phyloP scores from a whole-genome alignment of 1,284 basidiomycete species.

The Coriolopsis trogii region DNA sequence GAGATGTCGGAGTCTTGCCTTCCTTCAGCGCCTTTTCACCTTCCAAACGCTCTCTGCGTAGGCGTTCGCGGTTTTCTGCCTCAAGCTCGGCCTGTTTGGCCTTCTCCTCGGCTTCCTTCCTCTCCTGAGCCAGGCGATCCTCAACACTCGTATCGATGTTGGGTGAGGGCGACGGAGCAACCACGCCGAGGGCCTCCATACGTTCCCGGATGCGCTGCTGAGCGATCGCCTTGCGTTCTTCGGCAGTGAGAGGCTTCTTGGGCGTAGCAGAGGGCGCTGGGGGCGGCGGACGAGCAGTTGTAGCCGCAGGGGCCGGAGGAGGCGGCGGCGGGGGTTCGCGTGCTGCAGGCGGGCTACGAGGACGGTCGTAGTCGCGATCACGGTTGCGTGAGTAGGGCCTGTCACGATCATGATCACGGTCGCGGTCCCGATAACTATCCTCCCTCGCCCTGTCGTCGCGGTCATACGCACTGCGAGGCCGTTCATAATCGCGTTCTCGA shows the following conservation, averaged over 20 bases:
- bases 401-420: constrained; percentile 20
- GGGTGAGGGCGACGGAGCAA: constrained; percentile 51
- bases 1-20: constrained; percentile 40
- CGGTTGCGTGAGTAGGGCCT: too few species aligned
- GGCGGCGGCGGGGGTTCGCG: constrained; percentile 55
- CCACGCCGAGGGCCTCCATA: constrained; percentile 83
- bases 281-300: constrained; percentile 30
- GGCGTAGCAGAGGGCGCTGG: constrained; percentile 56
- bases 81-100: constrained; percentile 74
- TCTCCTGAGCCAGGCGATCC: constrained; percentile 82
- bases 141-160: constrained; percentile 78
- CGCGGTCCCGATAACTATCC: not conserved
- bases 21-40: constrained; percentile 65
- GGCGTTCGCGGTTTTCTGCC: constrained; percentile 74
- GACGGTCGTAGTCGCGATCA: constrained; percentile 47
- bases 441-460: constrained; percentile 40
- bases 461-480: constrained; percentile 42
- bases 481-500: constrained; percentile 41
- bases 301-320: constrained; percentile 48
- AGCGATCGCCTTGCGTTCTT: constrained; percentile 85
- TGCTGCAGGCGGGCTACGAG: constrained; percentile 52
- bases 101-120: constrained; percentile 85
- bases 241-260: constrained; percentile 80
- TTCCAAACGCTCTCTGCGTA: constrained; percentile 69
- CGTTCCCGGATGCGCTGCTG: constrained; percentile 86